phyloP scores from a whole-genome alignment of 2,329 filamentous ascomycete species.

The Penicillium sp. region DNA sequence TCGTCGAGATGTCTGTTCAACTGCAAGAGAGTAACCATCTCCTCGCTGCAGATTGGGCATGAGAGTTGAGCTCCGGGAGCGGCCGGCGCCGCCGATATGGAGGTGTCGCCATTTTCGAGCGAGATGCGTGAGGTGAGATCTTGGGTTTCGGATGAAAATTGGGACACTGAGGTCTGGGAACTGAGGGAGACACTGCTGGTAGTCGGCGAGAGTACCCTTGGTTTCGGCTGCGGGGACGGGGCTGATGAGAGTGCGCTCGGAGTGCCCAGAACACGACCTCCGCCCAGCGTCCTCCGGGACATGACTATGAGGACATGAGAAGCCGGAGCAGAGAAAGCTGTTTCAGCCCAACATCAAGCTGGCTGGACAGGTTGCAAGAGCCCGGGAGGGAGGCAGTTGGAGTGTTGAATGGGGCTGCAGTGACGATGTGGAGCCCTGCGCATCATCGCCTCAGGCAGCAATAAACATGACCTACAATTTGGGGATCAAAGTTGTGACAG shows the following conservation, averaged over 20 bases:
- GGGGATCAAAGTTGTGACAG: too few species aligned
- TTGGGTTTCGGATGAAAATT: conserved; percentile 64
- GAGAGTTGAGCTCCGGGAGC: conserved; percentile 64
- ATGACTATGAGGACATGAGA: conserved; percentile 51
- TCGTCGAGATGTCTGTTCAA: conserved; percentile 69
- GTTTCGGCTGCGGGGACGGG: conserved; percentile 40
- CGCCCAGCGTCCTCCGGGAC: conserved; percentile 81
- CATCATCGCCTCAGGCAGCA: conserved; percentile 15
- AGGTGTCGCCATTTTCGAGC: conserved; percentile 54
- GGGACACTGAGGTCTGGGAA: conserved; percentile 68
- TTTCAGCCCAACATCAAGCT: conserved; percentile 18
- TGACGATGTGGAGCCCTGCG: conserved; percentile 19
- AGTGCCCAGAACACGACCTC: conserved; percentile 83
- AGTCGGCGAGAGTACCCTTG: conserved; percentile 53
- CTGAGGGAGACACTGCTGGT: conserved; percentile 71
- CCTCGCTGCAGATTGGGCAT: conserved; percentile 96
- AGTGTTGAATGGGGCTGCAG: conserved; percentile 9
- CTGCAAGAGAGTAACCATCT: too few species aligned
- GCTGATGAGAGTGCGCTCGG: conserved; percentile 68
- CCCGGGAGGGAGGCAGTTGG: conserved; percentile 7
- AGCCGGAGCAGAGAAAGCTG: conserved; percentile 9
- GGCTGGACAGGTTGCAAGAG: conserved; percentile 15
- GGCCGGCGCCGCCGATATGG: conserved; percentile 45
- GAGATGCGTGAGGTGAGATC: conserved; percentile 79
- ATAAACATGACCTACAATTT: neutral